Base-by-base conservation (phyloP, 768 basidiomycete species). In the Boletus rubroflammeus region DNA sequence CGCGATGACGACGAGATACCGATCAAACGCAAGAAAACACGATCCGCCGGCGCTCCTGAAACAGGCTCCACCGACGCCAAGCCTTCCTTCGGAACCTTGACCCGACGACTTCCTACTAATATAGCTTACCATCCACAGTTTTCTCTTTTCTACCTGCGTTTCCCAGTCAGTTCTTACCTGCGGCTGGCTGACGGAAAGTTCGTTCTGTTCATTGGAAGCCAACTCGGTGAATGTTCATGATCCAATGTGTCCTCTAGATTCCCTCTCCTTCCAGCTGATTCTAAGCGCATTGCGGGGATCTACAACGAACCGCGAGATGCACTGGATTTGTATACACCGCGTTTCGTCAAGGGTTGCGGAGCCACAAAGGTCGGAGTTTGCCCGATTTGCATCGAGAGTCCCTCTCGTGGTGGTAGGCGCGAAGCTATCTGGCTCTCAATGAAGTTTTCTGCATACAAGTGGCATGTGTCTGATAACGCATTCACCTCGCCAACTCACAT, bases 391-490 rank as follows among this genome's bases (percentile, higher is more conserved):
- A 67, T 81, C 39, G 89, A 90, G 67, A 67, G 75, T 35, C 66
- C 63, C 4, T 72, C 71, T 21, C 79, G 89, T 9, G 87, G 87
- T 1, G 90, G 89, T 0, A 79, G 79, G 51, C 80, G 80, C 3
- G 81, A 80, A 61, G 76, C 77, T 36, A 56, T 85, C 26, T 92
- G 90, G 90, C 69, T 90, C 32, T 80, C 83, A 2, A 90, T 83
- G 81, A 90, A 90, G 60, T 84, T 86, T 63, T 87, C 85, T 14
- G 89, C 89, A 19, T 90, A 83, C 75, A 90, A 91, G 88, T 90
- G 74, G 86, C 85, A 54, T 15, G 80, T 76, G 23, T 42, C 17
- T 38, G 17, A 38, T 21, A 28, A 7, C n/a, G 29, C 47, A 35
- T 23, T n/a, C 14, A 31, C 14, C 41, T 51, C 41, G n/a, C 41